Base-by-base conservation (phyloP, 352 stramenopile genomes). In the Pythium brassicae region DNA sequence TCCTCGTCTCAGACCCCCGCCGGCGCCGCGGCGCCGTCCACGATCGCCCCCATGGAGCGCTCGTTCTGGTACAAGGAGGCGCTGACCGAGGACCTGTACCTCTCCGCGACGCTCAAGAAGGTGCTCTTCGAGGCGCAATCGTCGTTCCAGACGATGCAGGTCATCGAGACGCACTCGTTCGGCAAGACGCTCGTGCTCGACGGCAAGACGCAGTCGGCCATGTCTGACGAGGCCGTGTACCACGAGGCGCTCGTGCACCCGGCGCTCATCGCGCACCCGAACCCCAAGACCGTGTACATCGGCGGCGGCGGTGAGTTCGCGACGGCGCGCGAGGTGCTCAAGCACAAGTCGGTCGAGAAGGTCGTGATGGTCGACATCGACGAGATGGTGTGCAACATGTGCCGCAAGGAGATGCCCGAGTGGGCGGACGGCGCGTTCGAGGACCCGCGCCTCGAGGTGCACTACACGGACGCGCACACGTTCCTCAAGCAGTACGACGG, bases 321-420 rank as follows among this genome's bases (percentile, higher is more conserved):
- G 23, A 98, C 92, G 14, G 92, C 92, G 34, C 78, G 94, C 45
- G 94, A 99, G 63, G 72, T 93, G 39, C 74, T 98, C 50, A 89
- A 94, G 60, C 81, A 98, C 76, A 80, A 79, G 69, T 87, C 82
- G 53, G 86, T 99, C 22, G 92, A 98, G 75, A 91, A 96, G 60
- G 77, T 94, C 46, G 91, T 98, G 50, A 98, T 98, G 94, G 89
- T 98, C 9, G 95, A 98, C 74, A 94, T 98, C 42, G 95, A 98
- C 66, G 75, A 94, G 59, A 65, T 89, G 19, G 92, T 98, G 37
- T 92, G 96, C 65, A 85, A 98, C 53, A 76, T 98, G 56, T 98
- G 87, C 73, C 89, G 84, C 59, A 83, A 97, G 60, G 81, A 97
- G 61, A 74, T 98, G 59, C 92, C 87, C n/a, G 87, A 97, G 74